Percentiles rank a stretch among this genome's conserved stretches.
Evolutionary conservation across 73 alveolate genomes (phyloP).

Genomic region (Breviolum minutum): DNA sequence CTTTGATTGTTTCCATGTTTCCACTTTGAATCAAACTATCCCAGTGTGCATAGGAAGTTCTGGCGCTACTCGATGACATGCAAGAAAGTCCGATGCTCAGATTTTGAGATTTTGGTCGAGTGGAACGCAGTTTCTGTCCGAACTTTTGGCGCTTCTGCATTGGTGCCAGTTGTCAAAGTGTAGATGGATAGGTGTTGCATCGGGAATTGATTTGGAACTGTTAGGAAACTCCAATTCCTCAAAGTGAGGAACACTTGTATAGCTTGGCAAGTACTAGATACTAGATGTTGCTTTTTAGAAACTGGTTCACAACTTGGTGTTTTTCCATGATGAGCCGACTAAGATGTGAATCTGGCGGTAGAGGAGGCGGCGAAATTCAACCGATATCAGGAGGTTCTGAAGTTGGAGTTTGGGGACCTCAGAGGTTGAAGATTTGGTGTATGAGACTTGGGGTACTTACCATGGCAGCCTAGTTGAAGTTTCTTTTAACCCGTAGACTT

Average conservation of each 20-base stretch:
- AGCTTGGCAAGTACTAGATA: too few species aligned
- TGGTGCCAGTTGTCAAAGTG: too few species aligned
- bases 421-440: not conserved
- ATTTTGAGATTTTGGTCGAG: not conserved
- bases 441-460: too few species aligned
- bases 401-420: conserved; percentile 53
- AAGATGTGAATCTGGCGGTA: conserved; percentile 52
- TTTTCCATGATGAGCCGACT: not conserved
- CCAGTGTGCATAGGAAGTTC: conserved; percentile 33
- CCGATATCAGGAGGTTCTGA: conserved; percentile 92
- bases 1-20: not conserved
- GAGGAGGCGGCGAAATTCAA: conserved; percentile 90
- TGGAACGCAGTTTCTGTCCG: too few species aligned
- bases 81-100: conserved; percentile 56
- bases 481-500: too few species aligned
- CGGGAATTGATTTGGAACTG: too few species aligned
- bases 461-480: too few species aligned
- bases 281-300: too few species aligned
- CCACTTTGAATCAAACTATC: not conserved
- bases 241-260: not conserved
- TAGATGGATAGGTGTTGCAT: too few species aligned
- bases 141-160: too few species aligned
- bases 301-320: not conserved
- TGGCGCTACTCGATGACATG: conserved; percentile 69
- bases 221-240: not conserved